These are phyloP conservation scores for Cyanidium caldarium DNA, from an alignment of 23 red algal genomes.

Conservation along the genomic window DNA sequence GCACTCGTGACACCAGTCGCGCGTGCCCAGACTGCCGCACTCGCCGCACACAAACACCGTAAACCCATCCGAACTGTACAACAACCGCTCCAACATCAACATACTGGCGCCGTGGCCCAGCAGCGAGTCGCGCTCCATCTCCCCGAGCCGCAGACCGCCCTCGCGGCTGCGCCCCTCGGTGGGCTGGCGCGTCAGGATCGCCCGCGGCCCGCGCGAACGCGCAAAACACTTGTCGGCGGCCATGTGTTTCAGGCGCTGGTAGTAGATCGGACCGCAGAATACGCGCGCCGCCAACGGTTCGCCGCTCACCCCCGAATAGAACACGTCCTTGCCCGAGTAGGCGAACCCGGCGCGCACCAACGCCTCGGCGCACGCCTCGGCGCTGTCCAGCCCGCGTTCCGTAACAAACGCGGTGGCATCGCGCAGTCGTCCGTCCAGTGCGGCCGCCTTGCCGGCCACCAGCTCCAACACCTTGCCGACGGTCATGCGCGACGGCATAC, in stretches of 20 bases:
- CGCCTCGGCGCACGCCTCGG: slow-evolving; percentile 39
- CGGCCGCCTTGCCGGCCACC: slow-evolving; percentile 74
- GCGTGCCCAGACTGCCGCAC: slow-evolving; percentile 57
- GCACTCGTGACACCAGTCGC: slow-evolving; percentile 74
- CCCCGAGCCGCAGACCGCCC: slow-evolving; percentile 82
- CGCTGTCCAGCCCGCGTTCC: slow-evolving; percentile 1
- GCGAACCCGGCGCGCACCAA: slow-evolving; percentile 49
- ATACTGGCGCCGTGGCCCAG: slow-evolving; percentile 73
- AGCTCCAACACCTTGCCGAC: slow-evolving; percentile 97
- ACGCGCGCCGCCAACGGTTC: slow-evolving; percentile 77
- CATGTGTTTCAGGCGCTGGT: slow-evolving; percentile 97
- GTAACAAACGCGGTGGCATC: slow-evolving; percentile 79
- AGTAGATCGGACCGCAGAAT: slow-evolving; percentile 85
- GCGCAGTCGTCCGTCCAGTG: slow-evolving; percentile 49
- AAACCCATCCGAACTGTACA: slow-evolving; percentile 68
- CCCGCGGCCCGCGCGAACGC: slow-evolving; percentile 35
- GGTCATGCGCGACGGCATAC: slow-evolving; percentile 87
- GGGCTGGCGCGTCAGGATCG: slow-evolving; percentile 49
- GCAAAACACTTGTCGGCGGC: slow-evolving; percentile 94
- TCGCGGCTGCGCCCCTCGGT: slow-evolving; percentile 65
- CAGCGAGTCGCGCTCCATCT: slow-evolving; percentile 96
- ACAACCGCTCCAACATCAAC: slow-evolving; percentile 79
- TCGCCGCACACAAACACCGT: slow-evolving; percentile 60
- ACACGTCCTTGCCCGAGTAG: slow-evolving; percentile 85
- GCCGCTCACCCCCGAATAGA: slow-evolving; percentile 75